These are phyloP conservation scores for Fusarium heterosporum DNA, from an alignment of 2,329 filamentous ascomycete genomes.

Conservation along the genomic window DNA sequence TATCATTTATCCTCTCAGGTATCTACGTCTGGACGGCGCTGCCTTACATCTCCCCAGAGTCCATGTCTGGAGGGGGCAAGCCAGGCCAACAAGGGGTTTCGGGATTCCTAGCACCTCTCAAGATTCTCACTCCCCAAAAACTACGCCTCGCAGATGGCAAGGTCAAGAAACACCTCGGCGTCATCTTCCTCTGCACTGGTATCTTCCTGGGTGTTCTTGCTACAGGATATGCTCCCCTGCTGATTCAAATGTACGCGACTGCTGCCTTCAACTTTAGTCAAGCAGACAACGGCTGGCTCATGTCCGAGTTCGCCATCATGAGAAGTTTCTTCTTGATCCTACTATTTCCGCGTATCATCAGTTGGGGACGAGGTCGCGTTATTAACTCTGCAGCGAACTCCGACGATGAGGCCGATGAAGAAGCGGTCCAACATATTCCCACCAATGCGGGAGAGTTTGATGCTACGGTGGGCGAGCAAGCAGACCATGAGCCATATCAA, in stretches of 20 bases:
- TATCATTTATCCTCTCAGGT: slow-evolving; percentile 63
- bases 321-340: slow-evolving; percentile 66
- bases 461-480: slow-evolving; percentile 54
- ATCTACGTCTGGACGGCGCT: slow-evolving; percentile 57
- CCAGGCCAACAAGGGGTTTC: slow-evolving; percentile 52
- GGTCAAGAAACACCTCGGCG: slow-evolving; percentile 67
- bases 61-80: slow-evolving; percentile 51
- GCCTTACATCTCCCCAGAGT: slow-evolving; percentile 63
- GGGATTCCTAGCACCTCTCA: slow-evolving; percentile 72
- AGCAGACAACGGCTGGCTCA: slow-evolving; percentile 67
- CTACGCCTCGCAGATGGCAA: slow-evolving; percentile 64
- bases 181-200: slow-evolving; percentile 72
- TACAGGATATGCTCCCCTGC: slow-evolving; percentile 73
- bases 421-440: slow-evolving; percentile 44
- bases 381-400: slow-evolving; percentile 1
- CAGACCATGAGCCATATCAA: slow-evolving; percentile 59
- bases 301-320: slow-evolving; percentile 67
- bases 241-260: slow-evolving; percentile 71
- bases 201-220: slow-evolving; percentile 76
- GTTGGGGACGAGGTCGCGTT: slow-evolving; percentile 52
- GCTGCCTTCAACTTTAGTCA: slow-evolving; percentile 66
- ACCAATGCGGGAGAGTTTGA: slow-evolving; percentile 57
- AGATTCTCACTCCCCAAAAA: slow-evolving; percentile 69
- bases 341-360: slow-evolving; percentile 65
- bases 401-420: slow-evolving; percentile 25